Base-by-base conservation (phyloP, 495 filamentous ascomycete species). In the Staphylotrichum tortipilum region DNA sequence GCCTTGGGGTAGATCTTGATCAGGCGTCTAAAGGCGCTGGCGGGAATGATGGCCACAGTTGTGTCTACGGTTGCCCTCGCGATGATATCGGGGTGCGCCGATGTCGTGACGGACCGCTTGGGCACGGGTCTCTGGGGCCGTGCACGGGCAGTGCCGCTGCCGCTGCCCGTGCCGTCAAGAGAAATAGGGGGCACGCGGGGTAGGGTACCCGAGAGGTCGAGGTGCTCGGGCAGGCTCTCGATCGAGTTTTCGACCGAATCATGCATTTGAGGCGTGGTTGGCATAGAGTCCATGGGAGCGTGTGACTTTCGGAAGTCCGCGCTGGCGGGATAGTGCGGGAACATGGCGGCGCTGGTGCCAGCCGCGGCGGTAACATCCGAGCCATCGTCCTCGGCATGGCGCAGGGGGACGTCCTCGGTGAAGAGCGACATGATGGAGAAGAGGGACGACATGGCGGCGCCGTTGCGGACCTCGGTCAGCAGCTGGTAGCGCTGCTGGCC, bases 361-460 rank as follows among this genome's bases (percentile, higher is more conserved):
- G 41, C 24, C 10, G 52, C 44, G 8, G 55, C 45, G 1, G 48
- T 38, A 3, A 55, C 58, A 15, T 64, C 58, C 1, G 61, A 39
- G 42, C 77, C 73, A 26, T 83, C 80, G 26, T 84, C 81, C 10
- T 81, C 79, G 1, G 78, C 70, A 41, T 81, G 75, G 22, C 81
- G 79, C 26, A 97, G 68, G 51, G 88, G 83, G 36, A 98, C 81
- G 60, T 96, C 89, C 65, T 97, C 92, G 5, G 92, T 97, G 58
- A 98, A 98, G 0, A 98, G 72, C 3, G 89, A 92, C 60, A 98
- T 81, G 46, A 98, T 94, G 1, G 94, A 95, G 68, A 98, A 98
- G 6, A 98, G 68, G 0, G 92, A 97, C 23, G 92, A 97, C 91
- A 98, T 96, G 4, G 92, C 91, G 9, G 92, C 91, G 17, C 92